Conservation (phyloP, 495 filamentous ascomycete genomes). For the Trichoderma virens region DNA sequence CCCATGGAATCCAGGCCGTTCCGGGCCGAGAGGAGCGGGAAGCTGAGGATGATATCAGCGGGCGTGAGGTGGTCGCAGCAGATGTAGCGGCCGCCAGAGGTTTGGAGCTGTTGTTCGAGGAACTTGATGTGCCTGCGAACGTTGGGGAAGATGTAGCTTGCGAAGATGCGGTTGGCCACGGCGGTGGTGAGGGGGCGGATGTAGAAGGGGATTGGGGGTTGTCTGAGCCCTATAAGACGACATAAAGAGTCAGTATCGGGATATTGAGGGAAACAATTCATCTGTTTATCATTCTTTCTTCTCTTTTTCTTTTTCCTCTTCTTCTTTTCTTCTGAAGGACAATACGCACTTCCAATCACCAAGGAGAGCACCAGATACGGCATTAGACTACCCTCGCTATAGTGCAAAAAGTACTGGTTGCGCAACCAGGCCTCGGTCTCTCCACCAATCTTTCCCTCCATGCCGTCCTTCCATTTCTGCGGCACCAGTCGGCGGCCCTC, state of each 20-base stretch:
- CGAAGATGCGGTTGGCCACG: slow-evolving; percentile 55
- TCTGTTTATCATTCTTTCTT: not conserved
- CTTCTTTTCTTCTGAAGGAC: not conserved
- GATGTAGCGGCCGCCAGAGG: slow-evolving; percentile 58
- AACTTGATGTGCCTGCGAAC: slow-evolving; percentile 59
- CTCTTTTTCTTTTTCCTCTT: not conserved
- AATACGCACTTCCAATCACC: slow-evolving; percentile 17
- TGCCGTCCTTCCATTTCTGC: slow-evolving; percentile 49
- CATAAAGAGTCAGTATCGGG: not conserved
- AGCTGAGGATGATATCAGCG: slow-evolving; percentile 76
- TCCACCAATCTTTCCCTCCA: slow-evolving; percentile 48
- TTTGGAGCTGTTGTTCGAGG: slow-evolving; percentile 61
- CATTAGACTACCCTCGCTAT: slow-evolving; percentile 52
- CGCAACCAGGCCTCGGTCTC: slow-evolving; percentile 72
- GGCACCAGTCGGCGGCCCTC: slow-evolving; percentile 49
- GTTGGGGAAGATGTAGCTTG: slow-evolving; percentile 54
- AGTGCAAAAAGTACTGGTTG: slow-evolving; percentile 75
- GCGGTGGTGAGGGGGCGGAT: slow-evolving; percentile 64
- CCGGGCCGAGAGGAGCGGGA: slow-evolving; percentile 55
- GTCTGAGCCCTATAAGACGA: slow-evolving; percentile 37
- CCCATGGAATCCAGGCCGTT: slow-evolving; percentile 47
- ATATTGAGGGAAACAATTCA: not conserved
- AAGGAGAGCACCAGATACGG: slow-evolving; percentile 15
- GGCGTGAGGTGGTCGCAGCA: slow-evolving; percentile 65
- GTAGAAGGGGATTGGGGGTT: slow-evolving; percentile 71